Evolutionary conservation across 352 stramenopile species (phyloP).

Genomic region (Globisporangium apiculatum): DNA sequence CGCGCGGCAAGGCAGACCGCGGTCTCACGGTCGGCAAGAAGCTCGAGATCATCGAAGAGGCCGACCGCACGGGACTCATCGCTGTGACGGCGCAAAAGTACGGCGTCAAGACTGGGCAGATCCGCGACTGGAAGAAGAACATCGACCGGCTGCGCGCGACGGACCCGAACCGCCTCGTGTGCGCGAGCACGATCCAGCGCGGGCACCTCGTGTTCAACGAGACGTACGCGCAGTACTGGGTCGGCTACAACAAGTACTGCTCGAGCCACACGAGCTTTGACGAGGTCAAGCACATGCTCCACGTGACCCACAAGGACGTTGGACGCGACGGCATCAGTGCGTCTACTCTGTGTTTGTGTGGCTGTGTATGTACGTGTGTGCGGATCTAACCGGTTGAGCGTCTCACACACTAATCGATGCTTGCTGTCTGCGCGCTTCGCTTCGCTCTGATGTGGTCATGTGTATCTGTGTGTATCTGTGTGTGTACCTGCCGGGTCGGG

Average conservation of each 20-base stretch:
- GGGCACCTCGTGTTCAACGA: constrained; percentile 85
- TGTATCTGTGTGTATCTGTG: too few relatives aligned
- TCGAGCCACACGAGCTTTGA: constrained; percentile 63
- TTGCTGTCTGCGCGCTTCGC: too few relatives aligned
- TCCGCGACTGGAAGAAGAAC: constrained; percentile 87
- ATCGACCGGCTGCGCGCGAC: constrained; percentile 66
- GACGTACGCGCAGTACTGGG: constrained; percentile 86
- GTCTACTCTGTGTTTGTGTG: constrained; percentile 12
- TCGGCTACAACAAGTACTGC: constrained; percentile 87
- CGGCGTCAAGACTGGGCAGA: constrained; percentile 80
- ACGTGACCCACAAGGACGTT: constrained; percentile 65
- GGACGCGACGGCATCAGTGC: constrained; percentile 69
- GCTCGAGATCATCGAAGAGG: constrained; percentile 85
- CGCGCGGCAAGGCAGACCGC: constrained; percentile 71
- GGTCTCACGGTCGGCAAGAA: constrained; percentile 84
- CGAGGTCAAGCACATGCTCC: constrained; percentile 61
- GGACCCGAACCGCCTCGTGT: constrained; percentile 74
- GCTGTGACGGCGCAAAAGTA: constrained; percentile 78
- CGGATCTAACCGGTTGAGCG: background rate
- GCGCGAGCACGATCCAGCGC: constrained; percentile 73
- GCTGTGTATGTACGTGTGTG: background rate
- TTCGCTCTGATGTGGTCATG: too few relatives aligned
- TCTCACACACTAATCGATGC: too few relatives aligned
- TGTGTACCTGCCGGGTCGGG: too few relatives aligned
- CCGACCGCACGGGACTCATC: constrained; percentile 72